Evolutionary conservation across 208 protist genomes (phyloP), one percentile per base, ranked within the genome.

Genomic region (Hexamita inflata): DNA sequence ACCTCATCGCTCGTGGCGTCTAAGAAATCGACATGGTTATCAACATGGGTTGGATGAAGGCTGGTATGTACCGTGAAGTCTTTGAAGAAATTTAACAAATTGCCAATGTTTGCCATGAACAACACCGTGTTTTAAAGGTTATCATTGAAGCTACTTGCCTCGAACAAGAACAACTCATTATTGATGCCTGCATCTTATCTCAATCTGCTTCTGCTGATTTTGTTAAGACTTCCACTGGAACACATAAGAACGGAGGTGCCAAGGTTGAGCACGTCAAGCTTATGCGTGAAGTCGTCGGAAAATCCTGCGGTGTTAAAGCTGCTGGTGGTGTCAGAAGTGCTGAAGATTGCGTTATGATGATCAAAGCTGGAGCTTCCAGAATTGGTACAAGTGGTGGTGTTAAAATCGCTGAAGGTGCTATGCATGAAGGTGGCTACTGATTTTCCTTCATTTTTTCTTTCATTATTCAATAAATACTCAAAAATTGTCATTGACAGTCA

Each of bases 171-270:
- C 86, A 92, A 53, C 82, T 92, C 75, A 92, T 94, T 76, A 88
- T 93, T 60, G 92, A 94, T 77, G 82, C 77, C 28, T 89, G 76
- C 59, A 87, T 94, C 32, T 73, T 94, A 26, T 85, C 79, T 34
- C 85, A 88, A 9, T 82, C 89, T 1, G 90, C 89, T 11, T 88
- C 86, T 19, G 91, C 89, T 1, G 75, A 77, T n/a, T 95, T 88
- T 74, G 90, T 95, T 64, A 95, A 95, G 83, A 95, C 92, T 0
- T 92, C 89, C 4, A 95, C 91, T 28, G 92, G 92, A 19, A 94
- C 94, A 79, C 86, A 84, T 78, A 89, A 75, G 39, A 67, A 82
- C 11, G 85, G 81, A 60, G 91, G 90, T 24, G 88, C 91, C 19
- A 92, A 87, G 1, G 84, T 84, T 1, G 88, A 92, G 82, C 83